Base-by-base conservation (phyloP, 176 grass and related monocot genomes). In the Juncus inflexus region DNA sequence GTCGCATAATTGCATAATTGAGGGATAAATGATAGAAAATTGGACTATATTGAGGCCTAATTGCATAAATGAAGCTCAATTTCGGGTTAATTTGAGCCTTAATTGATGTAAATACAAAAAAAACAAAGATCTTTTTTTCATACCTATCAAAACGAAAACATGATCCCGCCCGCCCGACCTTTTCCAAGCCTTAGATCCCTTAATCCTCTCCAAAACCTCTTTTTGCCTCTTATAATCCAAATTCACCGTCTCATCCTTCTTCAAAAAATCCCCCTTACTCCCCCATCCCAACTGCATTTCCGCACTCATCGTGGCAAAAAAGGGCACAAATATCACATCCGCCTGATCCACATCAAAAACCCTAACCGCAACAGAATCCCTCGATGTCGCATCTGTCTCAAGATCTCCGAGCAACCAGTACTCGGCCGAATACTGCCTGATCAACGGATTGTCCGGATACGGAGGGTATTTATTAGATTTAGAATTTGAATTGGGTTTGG, bases 261-360 rank as follows among this genome's bases (percentile, higher is more conserved):
- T 91, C 63, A 67, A 74, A 74, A 97, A 97, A 0, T 52, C 70
- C 9, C 79, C 84, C 67, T 91, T 97, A 52, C 61, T 62, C 12
- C 92, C 87, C 94, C 94, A 92, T 12, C 88, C 88, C 40, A 97
- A 87, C 82, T 97, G 85, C 88, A 92, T 82, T 82, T 97, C 85
- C 4, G 85, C 88, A 13, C 88, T 91, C 38, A 92, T 63, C 71
- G 85, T 91, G 2, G 94, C 85, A 73, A 97, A 97, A 79, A 97
- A 97, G 15, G 88, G 88, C 15, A 92, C 88, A 39, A 97, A 92
- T 50, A 97, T 82, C 42, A 92, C 94, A 61, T 97, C 88, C 3
- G 94, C 79, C 2, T 71, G 71, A 37, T 62, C 84, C 71, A 70
- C 66, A 60, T 97, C 85, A 6, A 60, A 58, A 52, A 92, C 85